Evolutionary conservation across 371 early-diverging fungal species (phyloP), one percentile per base, ranked within the genome.

Genomic region (Rhizopus microsporus): DNA sequence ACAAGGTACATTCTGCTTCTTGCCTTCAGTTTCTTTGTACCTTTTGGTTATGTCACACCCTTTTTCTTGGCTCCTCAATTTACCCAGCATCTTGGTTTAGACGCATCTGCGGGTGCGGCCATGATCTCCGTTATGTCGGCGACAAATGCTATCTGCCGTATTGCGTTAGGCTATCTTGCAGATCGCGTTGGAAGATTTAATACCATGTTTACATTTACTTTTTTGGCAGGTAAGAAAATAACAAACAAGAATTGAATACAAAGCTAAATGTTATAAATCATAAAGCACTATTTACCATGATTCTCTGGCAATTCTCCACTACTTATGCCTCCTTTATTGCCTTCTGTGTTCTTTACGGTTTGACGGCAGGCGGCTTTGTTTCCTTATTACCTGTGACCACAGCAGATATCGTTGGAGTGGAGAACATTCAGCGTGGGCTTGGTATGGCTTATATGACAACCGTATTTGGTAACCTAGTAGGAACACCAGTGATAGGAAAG

Each of bases 231-330:
- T 67, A 71, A 23, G 23, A 23, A 23, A 23, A 23, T 23, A 23
- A 23, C 23, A 47, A 13, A 7, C 9, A 34, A 30, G 34, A 8
- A 50, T 32, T 9, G 6, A 23, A 43, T 16, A 17, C 10, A 34
- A 7, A 17, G 4, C 3, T 7, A 12, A 39, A 9, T 15, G 5
- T 39, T 4, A 34, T 7, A 4, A 8, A 16, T 34, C 34, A 35
- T 8, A 33, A 39, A 71, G 75, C 63, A 42, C 16, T 84, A 1
- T 72, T 83, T 29, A 80, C 81, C 6, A 71, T 87, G 62, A 49
- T 86, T 3, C 55, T 88, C 35, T 90, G 90, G 90, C 83, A 84
- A 12, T 87, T 63, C 82, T 85, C 37, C 78, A 77, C 0, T 84
- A 88, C 3, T 59, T 60, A 59, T 57, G 48, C 42, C 30, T 13